Evolutionary conservation across 73 alveolate genomes (phyloP).

Genomic region (Loxodes magnus): DNA sequence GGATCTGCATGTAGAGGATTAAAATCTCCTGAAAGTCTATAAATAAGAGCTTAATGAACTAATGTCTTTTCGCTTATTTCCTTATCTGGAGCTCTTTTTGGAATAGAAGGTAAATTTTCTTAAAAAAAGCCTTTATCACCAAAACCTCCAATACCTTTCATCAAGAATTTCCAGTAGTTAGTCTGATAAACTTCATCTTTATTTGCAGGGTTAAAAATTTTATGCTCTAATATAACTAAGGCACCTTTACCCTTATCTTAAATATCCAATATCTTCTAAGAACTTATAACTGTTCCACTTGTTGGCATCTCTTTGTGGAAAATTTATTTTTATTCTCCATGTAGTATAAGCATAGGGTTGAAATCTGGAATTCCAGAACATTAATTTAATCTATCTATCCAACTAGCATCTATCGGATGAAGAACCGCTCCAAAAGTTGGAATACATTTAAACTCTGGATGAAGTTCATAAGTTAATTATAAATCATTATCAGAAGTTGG

Average conservation of each 20-base stretch:
- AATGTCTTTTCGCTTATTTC: slow-evolving; percentile 30
- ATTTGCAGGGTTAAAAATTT: slow-evolving; percentile 7
- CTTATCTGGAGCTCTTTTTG: slow-evolving; percentile 63
- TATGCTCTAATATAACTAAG: no score
- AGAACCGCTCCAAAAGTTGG: slow-evolving; percentile 61
- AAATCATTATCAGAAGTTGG: slow-evolving; percentile 57
- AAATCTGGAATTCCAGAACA: slow-evolving; percentile 79
- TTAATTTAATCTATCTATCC: slow-evolving; percentile 27
- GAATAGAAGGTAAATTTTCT: slow-evolving; percentile 36
- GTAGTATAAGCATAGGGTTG: slow-evolving; percentile 86
- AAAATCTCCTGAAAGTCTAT: slow-evolving; percentile 61
- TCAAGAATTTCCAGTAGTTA: slow-evolving; percentile 23
- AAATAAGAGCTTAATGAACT: slow-evolving; percentile 57
- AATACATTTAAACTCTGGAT: slow-evolving; percentile 43
- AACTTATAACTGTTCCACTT: slow-evolving; percentile 21
- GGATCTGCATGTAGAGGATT: slow-evolving; percentile 78
- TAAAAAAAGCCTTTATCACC: slow-evolving; percentile 46
- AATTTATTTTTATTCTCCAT: slow-evolving; percentile 70
- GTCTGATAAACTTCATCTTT: slow-evolving; percentile 4
- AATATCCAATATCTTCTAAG: slow-evolving; percentile 38
- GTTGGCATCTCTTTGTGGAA: slow-evolving; percentile 38
- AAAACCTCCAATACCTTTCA: slow-evolving; percentile 78
- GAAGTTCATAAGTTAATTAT: slow-evolving; percentile 59
- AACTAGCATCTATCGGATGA: slow-evolving; percentile 27
- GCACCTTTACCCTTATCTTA: slow-evolving; percentile 76